Evolutionary conservation across 139 green algal genomes (phyloP).

Genomic region (Limnomonas spitsbergensis): DNA sequence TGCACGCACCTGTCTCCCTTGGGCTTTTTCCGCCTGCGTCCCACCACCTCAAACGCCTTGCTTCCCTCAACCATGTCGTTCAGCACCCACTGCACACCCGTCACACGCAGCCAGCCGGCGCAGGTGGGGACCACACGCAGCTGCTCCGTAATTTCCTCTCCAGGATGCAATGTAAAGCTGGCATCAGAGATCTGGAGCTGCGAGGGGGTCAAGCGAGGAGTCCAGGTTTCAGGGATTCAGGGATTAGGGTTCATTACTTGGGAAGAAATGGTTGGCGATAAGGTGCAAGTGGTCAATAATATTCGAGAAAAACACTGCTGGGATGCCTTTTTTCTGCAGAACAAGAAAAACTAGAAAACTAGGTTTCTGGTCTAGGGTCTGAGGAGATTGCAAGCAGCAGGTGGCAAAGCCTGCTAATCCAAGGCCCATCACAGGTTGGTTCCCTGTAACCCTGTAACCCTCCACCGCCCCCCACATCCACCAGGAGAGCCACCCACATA

Average conservation of each 20-base stretch:
- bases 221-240: neutral
- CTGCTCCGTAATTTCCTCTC: slow-evolving; percentile 44
- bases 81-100: slow-evolving; percentile 63
- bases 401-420: neutral
- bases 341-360: too few relatives aligned
- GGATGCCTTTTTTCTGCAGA: too few relatives aligned
- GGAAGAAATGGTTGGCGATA: too few relatives aligned
- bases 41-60: slow-evolving; percentile 46
- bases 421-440: neutral
- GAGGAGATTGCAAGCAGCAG: neutral
- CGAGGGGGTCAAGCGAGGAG: neutral
- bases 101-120: slow-evolving; percentile 60
- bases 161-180: slow-evolving; percentile 35
- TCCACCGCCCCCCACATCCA: too few relatives aligned
- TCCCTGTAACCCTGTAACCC: too few relatives aligned
- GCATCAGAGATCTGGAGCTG: slow-evolving; percentile 26
- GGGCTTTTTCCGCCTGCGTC: slow-evolving; percentile 40
- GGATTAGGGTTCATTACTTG: too few relatives aligned
- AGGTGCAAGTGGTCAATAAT: too few relatives aligned
- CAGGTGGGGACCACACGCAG: slow-evolving; percentile 52
- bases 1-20: slow-evolving; percentile 50
- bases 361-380: too few relatives aligned
- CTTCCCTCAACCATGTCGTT: slow-evolving; percentile 49
- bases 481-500: too few relatives aligned
- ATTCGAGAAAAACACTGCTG: too few relatives aligned